Evolutionary conservation across 441 rosid genomes (phyloP).

Genomic region (Jatropha multifida): DNA sequence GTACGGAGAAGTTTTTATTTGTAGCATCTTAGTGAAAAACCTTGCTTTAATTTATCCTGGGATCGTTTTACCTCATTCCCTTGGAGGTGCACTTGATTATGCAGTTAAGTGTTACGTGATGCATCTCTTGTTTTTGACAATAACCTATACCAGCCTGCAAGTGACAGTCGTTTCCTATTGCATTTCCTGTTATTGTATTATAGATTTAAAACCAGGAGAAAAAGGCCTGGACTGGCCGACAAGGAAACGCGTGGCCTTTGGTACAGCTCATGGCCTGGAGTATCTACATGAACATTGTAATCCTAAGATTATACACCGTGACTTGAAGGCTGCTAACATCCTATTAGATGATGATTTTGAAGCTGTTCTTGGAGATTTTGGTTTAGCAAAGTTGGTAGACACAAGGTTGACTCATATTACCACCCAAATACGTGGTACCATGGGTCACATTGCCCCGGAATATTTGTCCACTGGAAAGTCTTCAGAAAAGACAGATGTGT

Average conservation of each 20-base stretch:
- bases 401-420: slow-evolving; percentile 48
- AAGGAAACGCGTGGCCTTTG: slow-evolving; percentile 46
- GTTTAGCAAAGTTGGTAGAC: slow-evolving; percentile 50
- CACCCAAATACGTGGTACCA: slow-evolving; percentile 61
- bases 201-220: slow-evolving; percentile 54
- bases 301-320: slow-evolving; percentile 61
- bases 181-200: background rate
- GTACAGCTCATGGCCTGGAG: slow-evolving; percentile 55
- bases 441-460: slow-evolving; percentile 65
- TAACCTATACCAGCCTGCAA: background rate
- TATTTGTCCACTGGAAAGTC: slow-evolving; percentile 59
- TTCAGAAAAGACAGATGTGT: slow-evolving; percentile 59
- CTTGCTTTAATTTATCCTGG: too few relatives aligned
- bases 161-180: background rate
- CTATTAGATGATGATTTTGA: slow-evolving; percentile 52
- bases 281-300: slow-evolving; percentile 55
- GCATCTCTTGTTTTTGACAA: background rate
- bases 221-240: slow-evolving; percentile 51
- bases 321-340: slow-evolving; percentile 60
- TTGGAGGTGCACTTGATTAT: background rate
- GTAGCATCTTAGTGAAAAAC: too few relatives aligned
- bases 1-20: too few relatives aligned
- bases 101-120: background rate
- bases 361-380: slow-evolving; percentile 57
- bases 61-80: background rate